Evolutionary conservation across 495 filamentous ascomycete species (phyloP), one percentile per base, ranked within the genome.

Genomic region (Rhypophila decipiens): DNA sequence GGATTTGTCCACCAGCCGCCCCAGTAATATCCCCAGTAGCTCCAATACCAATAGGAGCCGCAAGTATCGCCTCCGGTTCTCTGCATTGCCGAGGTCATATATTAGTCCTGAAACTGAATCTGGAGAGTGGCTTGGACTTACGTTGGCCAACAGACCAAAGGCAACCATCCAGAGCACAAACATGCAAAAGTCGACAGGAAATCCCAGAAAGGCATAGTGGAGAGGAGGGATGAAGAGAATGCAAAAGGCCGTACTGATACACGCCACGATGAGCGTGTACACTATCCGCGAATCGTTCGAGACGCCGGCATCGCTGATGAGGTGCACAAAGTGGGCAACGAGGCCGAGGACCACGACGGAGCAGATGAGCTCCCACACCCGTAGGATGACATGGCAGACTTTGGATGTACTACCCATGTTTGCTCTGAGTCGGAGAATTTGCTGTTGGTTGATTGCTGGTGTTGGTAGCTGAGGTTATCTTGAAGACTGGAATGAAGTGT

Each of bases 1-100:
- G 39, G 46, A 3, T 24, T 19, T 13, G 37, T 15, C 49, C 49
- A 56, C 47, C 43, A 49, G n/a, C 46, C n/a, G 2, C 56, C 59
- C 59, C 59, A 61, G 39, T 52, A 50, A 24, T 22, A 59, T 2
- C 47, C 53, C 59, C 59, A 61, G 22, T 59, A 61, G 42, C 47
- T 57, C 38, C 24, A 50, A 40, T 55, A 59, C 56, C 56, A 59
- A 2, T 9, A 20, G 0, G 52, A 24, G 27, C 44, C 44, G 35
- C 59, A 61, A 2, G 39, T 54, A 15, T 24, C 5, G 2, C 29
- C 34, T n/a, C 50, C 53, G 24, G 48, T 45, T 7, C 53, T 46
- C 59, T 61, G 37, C 9, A 22, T 34, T n/a, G n/a, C 9, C 23
- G 31, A 13, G 27, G 13, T 33, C 22, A 17, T 24, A 12, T 21